Evolutionary conservation across 2,329 filamentous ascomycete genomes (phyloP).

Genomic region (Diaporthe australafricana): DNA sequence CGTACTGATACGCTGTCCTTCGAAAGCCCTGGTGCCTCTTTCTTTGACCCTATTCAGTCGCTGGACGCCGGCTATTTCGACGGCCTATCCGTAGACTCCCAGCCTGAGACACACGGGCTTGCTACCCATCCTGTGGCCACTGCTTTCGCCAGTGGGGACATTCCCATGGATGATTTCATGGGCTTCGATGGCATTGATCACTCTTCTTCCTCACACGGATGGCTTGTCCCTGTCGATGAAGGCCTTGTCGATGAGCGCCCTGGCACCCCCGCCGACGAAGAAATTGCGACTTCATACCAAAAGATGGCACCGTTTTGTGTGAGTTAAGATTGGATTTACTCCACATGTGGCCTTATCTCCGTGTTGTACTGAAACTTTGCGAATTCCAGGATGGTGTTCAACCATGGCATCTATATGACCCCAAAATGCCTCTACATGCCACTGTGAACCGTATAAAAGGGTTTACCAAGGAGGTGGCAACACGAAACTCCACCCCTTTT

Average conservation of each 20-base stretch:
- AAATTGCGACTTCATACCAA: not conserved
- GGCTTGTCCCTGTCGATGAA: not conserved
- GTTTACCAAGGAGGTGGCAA: not conserved
- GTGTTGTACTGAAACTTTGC: not conserved
- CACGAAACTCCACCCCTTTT: not conserved
- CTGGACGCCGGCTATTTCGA: not conserved
- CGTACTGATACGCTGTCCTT: not conserved
- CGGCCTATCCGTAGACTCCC: not conserved
- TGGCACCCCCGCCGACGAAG: not conserved
- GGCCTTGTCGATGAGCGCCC: not conserved
- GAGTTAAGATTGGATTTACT: not conserved
- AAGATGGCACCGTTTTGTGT: slow-evolving; percentile 9
- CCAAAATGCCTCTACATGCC: not conserved
- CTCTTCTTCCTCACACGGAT: not conserved
- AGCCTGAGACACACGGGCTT: not conserved
- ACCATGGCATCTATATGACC: slow-evolving; percentile 13
- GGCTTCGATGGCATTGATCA: not conserved
- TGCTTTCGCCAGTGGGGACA: not conserved
- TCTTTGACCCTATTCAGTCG: not conserved
- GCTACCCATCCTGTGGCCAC: not conserved
- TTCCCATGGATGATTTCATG: not conserved
- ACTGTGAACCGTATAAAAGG: not conserved
- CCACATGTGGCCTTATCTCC: no score
- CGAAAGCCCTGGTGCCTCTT: not conserved
- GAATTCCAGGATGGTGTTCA: not conserved